Base-by-base conservation (phyloP, 202 grass and related monocot species). In the Setaria viridis region DNA sequence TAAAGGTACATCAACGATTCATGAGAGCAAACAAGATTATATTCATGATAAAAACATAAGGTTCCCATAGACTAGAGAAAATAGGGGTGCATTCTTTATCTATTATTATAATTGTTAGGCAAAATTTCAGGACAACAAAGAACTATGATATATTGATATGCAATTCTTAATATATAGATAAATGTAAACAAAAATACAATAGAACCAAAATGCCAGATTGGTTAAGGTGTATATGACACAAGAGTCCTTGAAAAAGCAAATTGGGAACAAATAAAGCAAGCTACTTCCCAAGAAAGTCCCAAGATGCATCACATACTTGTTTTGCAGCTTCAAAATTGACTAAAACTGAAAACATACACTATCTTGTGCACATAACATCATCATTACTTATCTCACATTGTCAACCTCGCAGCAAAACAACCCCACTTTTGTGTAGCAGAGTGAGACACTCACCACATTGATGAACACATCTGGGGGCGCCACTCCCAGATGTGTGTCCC, bases 321-420 rank as follows among this genome's bases (percentile, higher is more conserved):
- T 98, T 98, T 86, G 89, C 95, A 79, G 95, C 95, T 89, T 94
- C 92, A 81, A 98, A 91, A 87, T 98, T 98, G 67, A 98, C 95
- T 69, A 25, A 25, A 25, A 25, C 25, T 25, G 25, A 25, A 25
- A 25, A 25, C 25, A 25, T 25, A 25, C 25, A 25, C 25, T 25
- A 25, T 25, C 25, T 25, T 25, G 25, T 25, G 25, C 25, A 25
- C 25, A 25, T 25, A 39, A 39, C 4, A 39, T 39, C 37, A 39
- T 39, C 37, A 39, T 39, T 39, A 39, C 37, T 39, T 39, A 39
- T 39, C 37, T 39, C 37, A 39, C 2, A 39, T 39, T 39, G 37
- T 39, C 3, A 39, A 39, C 37, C 37, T 39, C 37, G 4, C 4
- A 39, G 3, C 37, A 39, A 39, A 39, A 39, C 25, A 39, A 39